Evolutionary conservation across 2,329 filamentous ascomycete species (phyloP).

Genomic region (Rhexocercosporidium sp.): DNA sequence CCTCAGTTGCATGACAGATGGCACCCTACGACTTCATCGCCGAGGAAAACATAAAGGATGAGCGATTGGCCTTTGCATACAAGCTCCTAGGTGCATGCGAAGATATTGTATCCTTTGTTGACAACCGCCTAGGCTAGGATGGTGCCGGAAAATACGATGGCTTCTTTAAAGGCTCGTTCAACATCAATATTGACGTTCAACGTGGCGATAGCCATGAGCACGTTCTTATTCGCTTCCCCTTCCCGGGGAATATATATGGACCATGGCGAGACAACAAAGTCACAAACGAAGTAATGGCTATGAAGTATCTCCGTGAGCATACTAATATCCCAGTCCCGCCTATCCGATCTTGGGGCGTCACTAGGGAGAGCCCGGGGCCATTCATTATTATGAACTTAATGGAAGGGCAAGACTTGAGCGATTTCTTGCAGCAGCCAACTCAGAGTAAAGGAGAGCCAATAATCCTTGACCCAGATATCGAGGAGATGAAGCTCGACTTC

Average conservation of each 20-base stretch:
- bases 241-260: neutral
- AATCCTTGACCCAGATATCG: constrained; percentile 21
- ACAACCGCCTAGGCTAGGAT: neutral
- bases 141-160: neutral
- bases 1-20: neutral
- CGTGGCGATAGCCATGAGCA: neutral
- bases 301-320: neutral
- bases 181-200: neutral
- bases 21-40: neutral
- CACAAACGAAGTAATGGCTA: neutral
- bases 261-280: neutral
- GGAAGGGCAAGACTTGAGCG: neutral
- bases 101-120: neutral
- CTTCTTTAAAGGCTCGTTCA: neutral
- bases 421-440: constrained; percentile 19
- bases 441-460: constrained; percentile 7
- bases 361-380: too few relatives aligned
- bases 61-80: neutral
- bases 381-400: neutral
- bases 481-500: constrained; percentile 14
- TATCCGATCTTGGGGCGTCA: neutral
- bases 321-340: neutral
- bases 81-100: neutral
- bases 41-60: neutral
- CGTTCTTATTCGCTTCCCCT: neutral